Conservation (phyloP, 2,329 filamentous ascomycete genomes). For the Xylaria sp. region DNA sequence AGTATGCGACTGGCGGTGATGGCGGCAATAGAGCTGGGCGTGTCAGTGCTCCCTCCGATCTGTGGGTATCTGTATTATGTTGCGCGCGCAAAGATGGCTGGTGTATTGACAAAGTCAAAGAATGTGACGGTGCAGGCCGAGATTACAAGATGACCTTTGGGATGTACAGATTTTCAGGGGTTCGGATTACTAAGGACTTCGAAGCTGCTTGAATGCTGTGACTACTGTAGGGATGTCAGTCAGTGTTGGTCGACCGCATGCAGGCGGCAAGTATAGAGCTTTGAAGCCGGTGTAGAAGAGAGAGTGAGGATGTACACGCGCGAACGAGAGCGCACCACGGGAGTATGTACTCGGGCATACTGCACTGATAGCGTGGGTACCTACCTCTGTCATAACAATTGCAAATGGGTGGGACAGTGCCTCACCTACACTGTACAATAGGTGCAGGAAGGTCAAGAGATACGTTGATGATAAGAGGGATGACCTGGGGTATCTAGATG, state of each 20-base stretch:
- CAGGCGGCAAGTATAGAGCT: neutral
- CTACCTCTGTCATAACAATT: too few species aligned
- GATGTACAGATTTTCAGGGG: slow-evolving; percentile 18
- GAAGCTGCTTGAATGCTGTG: neutral
- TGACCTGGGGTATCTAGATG: too few species aligned
- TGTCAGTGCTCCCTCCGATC: neutral
- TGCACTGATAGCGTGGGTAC: too few species aligned
- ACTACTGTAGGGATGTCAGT: neutral
- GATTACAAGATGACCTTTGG: slow-evolving; percentile 1
- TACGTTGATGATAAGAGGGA: too few species aligned
- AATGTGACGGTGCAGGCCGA: slow-evolving; percentile 4
- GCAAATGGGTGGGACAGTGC: too few species aligned
- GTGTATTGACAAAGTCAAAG: slow-evolving; percentile 7
- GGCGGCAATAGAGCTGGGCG: neutral
- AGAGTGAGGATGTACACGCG: too few species aligned
- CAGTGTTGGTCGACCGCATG: neutral
- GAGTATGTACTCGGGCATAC: too few species aligned
- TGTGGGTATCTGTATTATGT: slow-evolving; percentile 1
- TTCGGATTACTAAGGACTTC: slow-evolving; percentile 16
- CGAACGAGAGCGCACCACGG: too few species aligned
- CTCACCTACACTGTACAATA: too few species aligned
- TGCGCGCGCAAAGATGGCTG: neutral
- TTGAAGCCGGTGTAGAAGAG: too few species aligned
- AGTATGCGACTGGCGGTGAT: neutral
- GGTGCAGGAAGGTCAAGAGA: too few species aligned